phyloP scores from a whole-genome alignment of 352 stramenopile genomes.

The Phytophthora litchii region DNA sequence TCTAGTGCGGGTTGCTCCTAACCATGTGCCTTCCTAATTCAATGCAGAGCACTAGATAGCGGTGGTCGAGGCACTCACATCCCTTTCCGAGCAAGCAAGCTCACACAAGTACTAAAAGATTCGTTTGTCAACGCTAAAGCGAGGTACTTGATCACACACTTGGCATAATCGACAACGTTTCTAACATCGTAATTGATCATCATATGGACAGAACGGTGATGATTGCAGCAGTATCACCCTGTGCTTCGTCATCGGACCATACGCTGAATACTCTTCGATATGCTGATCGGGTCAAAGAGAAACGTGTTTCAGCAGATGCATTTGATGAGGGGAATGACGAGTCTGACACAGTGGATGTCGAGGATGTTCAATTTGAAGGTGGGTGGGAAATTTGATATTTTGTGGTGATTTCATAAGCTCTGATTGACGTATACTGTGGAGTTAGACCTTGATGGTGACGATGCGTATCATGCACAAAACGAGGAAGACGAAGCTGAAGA shows the following conservation, averaged over 20 bases:
- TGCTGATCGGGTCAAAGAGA: conserved; percentile 97
- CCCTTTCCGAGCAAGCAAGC: conserved; percentile 95
- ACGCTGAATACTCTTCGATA: conserved; percentile 98
- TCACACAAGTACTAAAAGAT: conserved; percentile 98
- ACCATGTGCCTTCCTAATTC: conserved; percentile 1
- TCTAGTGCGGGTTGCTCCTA: neutral
- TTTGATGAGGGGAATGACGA: conserved; percentile 52
- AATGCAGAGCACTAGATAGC: conserved; percentile 87
- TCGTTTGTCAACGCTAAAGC: conserved; percentile 96
- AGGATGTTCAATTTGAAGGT: conserved; percentile 72
- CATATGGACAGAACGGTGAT: conserved; percentile 89
- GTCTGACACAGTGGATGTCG: conserved; percentile 47
- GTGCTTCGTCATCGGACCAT: conserved; percentile 93
- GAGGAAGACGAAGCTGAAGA: conserved; percentile 34
- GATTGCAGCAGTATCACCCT: conserved; percentile 95
- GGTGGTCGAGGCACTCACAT: conserved; percentile 90
- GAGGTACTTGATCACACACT: conserved; percentile 34
- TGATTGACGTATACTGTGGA: neutral
- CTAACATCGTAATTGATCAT: conserved; percentile 6
- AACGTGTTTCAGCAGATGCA: conserved; percentile 79
- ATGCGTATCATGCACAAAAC: conserved; percentile 43
- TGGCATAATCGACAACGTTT: neutral
- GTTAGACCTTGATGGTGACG: conserved; percentile 20
- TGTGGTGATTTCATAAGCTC: neutral
- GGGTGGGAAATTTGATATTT: neutral